Conservation (phyloP, 306 rosid genomes). For the Glycine latifolia region DNA sequence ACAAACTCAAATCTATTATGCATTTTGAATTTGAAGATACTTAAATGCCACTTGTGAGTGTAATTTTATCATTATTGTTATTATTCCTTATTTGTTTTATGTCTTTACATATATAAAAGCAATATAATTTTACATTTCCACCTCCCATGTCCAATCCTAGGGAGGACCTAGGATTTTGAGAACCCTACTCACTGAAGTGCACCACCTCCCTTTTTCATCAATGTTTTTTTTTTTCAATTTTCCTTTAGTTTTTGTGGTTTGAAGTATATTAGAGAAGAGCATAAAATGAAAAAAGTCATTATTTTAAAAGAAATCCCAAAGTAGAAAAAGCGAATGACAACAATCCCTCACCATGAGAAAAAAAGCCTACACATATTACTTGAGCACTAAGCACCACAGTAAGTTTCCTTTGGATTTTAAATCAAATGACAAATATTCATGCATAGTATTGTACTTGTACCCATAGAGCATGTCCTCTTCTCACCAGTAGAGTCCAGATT, state of each 20-base stretch:
- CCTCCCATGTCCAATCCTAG: not conserved
- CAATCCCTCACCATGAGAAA: constrained; percentile 53
- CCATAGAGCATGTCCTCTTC: constrained; percentile 51
- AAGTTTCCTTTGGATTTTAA: constrained; percentile 43
- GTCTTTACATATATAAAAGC: not conserved
- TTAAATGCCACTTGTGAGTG: not conserved
- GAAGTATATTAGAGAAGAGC: constrained; percentile 8
- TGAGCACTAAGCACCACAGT: constrained; percentile 43
- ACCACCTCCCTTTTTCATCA: not conserved
- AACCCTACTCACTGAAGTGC: constrained; percentile 6
- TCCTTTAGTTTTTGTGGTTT: not conserved
- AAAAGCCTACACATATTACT: constrained; percentile 41
- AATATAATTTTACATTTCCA: constrained; percentile 6
- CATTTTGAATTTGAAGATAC: constrained; percentile 17
- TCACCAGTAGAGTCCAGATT: constrained; percentile 42
- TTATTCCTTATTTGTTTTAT: not conserved
- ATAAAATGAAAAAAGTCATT: not conserved
- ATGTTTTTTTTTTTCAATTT: no score
- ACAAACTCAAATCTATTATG: not conserved
- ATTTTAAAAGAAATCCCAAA: constrained; percentile 21
- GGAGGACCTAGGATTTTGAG: not conserved
- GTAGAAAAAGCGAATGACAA: constrained; percentile 35
- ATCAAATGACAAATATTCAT: constrained; percentile 26
- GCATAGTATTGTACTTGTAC: constrained; percentile 43
- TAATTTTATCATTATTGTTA: not conserved